Base-by-base conservation (phyloP, 164 flowering plant genomes). In the Vitis cinerea region DNA sequence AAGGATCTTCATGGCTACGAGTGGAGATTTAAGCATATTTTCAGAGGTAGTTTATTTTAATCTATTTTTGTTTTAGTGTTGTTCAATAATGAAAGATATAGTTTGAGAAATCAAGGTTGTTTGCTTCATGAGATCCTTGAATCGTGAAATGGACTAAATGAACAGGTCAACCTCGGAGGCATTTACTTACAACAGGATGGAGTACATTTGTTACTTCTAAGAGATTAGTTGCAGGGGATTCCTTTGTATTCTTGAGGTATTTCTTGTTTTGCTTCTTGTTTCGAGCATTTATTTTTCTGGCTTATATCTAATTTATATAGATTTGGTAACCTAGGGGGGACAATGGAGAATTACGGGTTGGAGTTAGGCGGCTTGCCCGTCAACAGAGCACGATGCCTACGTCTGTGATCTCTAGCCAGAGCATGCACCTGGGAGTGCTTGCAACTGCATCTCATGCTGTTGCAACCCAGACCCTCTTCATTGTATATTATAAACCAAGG, bases 121-220 rank as follows among this genome's bases (percentile, higher is more conserved):
- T 37, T 37, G 44, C 7, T 27, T 49, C 2, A 49, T 13, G 17
- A 14, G 49, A 23, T 50, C 51, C 8, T 9, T 15, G 9, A 15
- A 14, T 52, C 55, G 1, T 10, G 16, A 16, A 27, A 9, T 30
- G 16, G 31, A 27, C 48, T 23, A 27, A 54, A 75, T 66, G 57
- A 61, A 73, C 82, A 93, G 98, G 98, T 57, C 98, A 93, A 78
- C 98, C 98, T 48, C 78, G 97, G 62, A 86, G 98, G 78, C 98
- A 94, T 85, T 83, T 94, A 78, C 90, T 94, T 48, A 94, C 98
- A 8, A 92, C 98, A 2, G 98, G 98, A 27, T 94, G 98, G 98
- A 94, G 98, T 74, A 88, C 91, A 4, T 94, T 94, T 82, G 97
- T 94, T 29, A 85, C 94, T 67, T 87, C 93, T 2, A 94, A 94